These are phyloP conservation scores for Boletus pseudo-olivaceus DNA, from an alignment of 768 basidiomycete genomes.

Conservation along the genomic window DNA sequence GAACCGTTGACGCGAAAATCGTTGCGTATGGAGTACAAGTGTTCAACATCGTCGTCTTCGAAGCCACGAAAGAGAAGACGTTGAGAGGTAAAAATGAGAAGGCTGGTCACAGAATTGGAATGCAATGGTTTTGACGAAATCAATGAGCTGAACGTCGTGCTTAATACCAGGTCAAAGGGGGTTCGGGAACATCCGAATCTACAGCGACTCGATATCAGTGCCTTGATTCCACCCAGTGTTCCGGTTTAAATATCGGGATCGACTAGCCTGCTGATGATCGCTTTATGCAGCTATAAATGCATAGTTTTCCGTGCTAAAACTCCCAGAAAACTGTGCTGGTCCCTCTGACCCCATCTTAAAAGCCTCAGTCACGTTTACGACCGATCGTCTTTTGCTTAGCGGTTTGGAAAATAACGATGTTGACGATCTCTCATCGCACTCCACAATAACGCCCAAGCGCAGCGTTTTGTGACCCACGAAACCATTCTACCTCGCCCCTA, in stretches of 20 bases:
- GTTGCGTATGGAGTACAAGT: slow-evolving; percentile 5
- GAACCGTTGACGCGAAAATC: slow-evolving; percentile 6
- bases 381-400: slow-evolving; percentile 21
- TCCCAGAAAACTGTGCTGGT: no score
- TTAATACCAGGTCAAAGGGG: no score
- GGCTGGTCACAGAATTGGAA: background rate
- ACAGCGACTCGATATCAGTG: no score
- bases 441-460: slow-evolving; percentile 22
- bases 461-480: slow-evolving; percentile 14
- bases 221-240: no score
- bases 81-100: slow-evolving; percentile 6
- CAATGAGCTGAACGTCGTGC: background rate
- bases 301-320: no score
- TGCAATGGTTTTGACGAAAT: background rate
- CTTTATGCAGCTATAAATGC: background rate
- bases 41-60: slow-evolving; percentile 5
- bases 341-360: no score
- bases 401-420: slow-evolving; percentile 20
- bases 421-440: slow-evolving; percentile 16
- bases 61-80: slow-evolving; percentile 10
- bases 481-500: slow-evolving; percentile 20
- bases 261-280: background rate
- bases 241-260: no score
- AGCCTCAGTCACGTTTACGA: no score
- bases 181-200: no score